Conservation (phyloP, 2,329 filamentous ascomycete genomes). For the Aspergillus sp. region DNA sequence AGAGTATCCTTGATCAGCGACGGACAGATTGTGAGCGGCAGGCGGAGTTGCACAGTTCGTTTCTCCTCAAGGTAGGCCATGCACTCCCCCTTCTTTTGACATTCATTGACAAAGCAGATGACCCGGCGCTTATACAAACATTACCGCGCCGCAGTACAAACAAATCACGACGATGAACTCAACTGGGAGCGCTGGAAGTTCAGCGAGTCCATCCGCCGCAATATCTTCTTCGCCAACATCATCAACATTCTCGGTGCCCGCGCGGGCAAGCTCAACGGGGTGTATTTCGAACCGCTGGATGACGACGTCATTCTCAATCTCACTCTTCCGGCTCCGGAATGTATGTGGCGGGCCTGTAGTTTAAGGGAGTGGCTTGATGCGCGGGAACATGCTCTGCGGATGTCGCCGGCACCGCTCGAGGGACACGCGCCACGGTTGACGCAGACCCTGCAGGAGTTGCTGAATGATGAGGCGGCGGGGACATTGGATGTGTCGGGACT, state of each 20-base stretch:
- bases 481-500: constrained; percentile 14
- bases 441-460: constrained; percentile 17
- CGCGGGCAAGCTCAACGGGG: constrained; percentile 16
- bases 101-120: constrained; percentile 13
- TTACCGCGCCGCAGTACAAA: constrained; percentile 10
- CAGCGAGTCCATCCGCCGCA: constrained; percentile 24
- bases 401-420: background rate
- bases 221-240: constrained; percentile 23
- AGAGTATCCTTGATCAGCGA: constrained; percentile 4
- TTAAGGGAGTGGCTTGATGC: constrained; percentile 22
- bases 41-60: constrained; percentile 16
- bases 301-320: constrained; percentile 19
- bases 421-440: background rate
- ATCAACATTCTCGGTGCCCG: constrained; percentile 19
- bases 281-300: constrained; percentile 23
- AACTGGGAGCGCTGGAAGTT: constrained; percentile 26
- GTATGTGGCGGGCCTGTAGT: constrained; percentile 25
- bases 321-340: constrained; percentile 22
- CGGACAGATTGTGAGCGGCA: constrained; percentile 10
- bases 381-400: constrained; percentile 4
- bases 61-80: constrained; percentile 19
- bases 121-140: constrained; percentile 19
- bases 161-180: constrained; percentile 17
- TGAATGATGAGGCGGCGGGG: constrained; percentile 12
- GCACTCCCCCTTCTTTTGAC: background rate